Conservation (phyloP, 805 yeast genomes). For the Saccharomycopsis microspora region DNA sequence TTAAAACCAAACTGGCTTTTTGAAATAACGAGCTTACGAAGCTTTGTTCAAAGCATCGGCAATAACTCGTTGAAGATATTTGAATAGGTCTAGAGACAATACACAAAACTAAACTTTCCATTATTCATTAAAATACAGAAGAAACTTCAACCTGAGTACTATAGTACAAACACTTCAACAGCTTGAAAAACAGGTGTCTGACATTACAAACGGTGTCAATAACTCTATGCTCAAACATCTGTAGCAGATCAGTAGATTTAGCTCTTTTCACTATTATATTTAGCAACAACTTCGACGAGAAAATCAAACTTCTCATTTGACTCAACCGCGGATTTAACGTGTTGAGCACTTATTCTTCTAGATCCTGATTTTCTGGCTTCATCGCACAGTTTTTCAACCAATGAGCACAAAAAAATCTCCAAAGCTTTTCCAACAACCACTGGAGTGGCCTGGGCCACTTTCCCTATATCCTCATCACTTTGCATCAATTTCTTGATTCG, state of each 20-base stretch:
- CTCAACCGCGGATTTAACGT: slow-evolving; percentile 73
- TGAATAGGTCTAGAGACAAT: too few relatives aligned
- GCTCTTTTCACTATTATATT: slow-evolving; percentile 33
- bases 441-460: slow-evolving; percentile 98
- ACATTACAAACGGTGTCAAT: too few relatives aligned
- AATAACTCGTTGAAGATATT: too few relatives aligned
- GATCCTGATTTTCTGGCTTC: slow-evolving; percentile 69
- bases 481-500: slow-evolving; percentile 95
- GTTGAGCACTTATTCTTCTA: slow-evolving; percentile 72
- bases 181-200: too few relatives aligned
- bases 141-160: too few relatives aligned
- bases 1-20: too few relatives aligned
- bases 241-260: not conserved
- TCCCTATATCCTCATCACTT: slow-evolving; percentile 95
- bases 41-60: too few relatives aligned
- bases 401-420: slow-evolving; percentile 81
- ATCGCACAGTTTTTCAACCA: slow-evolving; percentile 73
- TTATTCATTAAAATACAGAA: too few relatives aligned
- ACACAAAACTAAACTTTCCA: too few relatives aligned
- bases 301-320: slow-evolving; percentile 89
- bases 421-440: slow-evolving; percentile 94
- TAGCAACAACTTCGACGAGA: slow-evolving; percentile 61
- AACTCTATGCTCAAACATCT: too few relatives aligned
- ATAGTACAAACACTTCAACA: too few relatives aligned
- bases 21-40: too few relatives aligned